A percentile compares a stretch with the other conserved stretches of the same genome.
These are phyloP conservation scores for Pilatotrama ljubarskyi DNA, from an alignment of 768 basidiomycete species.

Conservation along the genomic window DNA sequence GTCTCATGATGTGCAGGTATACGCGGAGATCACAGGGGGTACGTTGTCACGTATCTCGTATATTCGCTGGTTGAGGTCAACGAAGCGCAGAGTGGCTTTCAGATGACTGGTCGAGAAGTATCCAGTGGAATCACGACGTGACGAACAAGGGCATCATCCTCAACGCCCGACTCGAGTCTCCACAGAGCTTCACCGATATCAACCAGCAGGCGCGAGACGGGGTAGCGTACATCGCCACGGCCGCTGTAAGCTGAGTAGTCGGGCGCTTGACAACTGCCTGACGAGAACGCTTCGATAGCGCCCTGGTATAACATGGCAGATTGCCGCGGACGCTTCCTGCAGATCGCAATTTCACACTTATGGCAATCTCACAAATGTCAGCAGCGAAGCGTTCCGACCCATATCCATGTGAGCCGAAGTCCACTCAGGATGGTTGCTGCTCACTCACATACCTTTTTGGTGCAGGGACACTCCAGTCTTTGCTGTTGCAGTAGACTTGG, in stretches of 20 bases:
- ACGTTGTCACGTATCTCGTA: background rate
- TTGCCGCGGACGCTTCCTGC: constrained; percentile 3
- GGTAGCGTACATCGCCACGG: constrained; percentile 15
- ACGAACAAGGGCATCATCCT: constrained; percentile 6
- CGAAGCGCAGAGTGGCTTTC: constrained; percentile 16
- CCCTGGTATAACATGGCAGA: constrained; percentile 10
- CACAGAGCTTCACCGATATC: constrained; percentile 2
- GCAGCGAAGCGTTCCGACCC: background rate
- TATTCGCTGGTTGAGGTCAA: background rate
- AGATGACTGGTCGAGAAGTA: background rate
- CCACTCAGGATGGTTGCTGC: too few relatives aligned
- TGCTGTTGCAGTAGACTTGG: constrained; percentile 30
- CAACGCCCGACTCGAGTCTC: background rate
- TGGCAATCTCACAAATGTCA: constrained; percentile 20
- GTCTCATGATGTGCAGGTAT: constrained; percentile 37
- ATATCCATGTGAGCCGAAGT: constrained; percentile 20
- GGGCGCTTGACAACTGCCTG: background rate
- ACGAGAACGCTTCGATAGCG: background rate
- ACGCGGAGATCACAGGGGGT: constrained; percentile 42
- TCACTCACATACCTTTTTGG: too few relatives aligned
- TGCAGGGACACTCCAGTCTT: constrained; percentile 20
- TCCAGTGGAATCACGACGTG: constrained; percentile 3
- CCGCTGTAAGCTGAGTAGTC: background rate
- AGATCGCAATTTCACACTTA: constrained; percentile 21
- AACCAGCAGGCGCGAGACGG: constrained; percentile 16